Evolutionary conservation across 345 rosid genomes (phyloP), one percentile per base, ranked within the genome.

Genomic region (Turritis glabra): DNA sequence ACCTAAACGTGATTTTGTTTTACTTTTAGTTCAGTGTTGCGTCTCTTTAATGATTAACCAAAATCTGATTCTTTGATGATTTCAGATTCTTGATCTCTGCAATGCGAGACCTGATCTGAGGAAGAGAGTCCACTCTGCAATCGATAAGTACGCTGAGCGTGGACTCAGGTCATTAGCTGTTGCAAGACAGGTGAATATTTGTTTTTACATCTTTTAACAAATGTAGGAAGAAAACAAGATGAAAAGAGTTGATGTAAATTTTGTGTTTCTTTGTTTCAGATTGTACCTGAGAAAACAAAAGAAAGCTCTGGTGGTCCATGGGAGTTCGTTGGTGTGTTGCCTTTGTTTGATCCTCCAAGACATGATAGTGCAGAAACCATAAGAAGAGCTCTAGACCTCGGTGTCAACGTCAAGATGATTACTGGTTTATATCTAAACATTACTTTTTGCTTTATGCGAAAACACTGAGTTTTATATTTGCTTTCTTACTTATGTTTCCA

Each of bases 351-450:
- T 75, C 96, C 96, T 67, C 98, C 98, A 54, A 93, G 98, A 82
- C 98, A 93, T 71, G 98, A 93, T 59, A 93, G 97, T 84, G 98
- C 97, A 35, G 98, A 93, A 80, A 93, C 98, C 64, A 93, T 93
- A 48, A 88, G 92, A 44, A 82, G 87, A 71, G 98, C 97, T 75
- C 87, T 93, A 52, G 77, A 89, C 27, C 98, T 93, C 9, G 98
- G 97, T 59, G 98, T 93, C 54, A 93, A 90, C 57, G 98, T 93
- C 72, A 93, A 93, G 86, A 93, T 93, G 98, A 93, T 93, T 60
- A 93, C 97, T 0, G 98, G 98, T 92, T 80, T 48, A 4, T 9
- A 35, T 56, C 27, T 23, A 14, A 30, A 35, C 46, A 7, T 38
- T 9, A 40, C 18, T 22, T 19, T 62, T 53, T 14, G 74, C 19